A percentile compares a stretch with the other conserved stretches of the same genome.
Conservation (phyloP, 129 eudicot species). For the Arctium lappa region DNA sequence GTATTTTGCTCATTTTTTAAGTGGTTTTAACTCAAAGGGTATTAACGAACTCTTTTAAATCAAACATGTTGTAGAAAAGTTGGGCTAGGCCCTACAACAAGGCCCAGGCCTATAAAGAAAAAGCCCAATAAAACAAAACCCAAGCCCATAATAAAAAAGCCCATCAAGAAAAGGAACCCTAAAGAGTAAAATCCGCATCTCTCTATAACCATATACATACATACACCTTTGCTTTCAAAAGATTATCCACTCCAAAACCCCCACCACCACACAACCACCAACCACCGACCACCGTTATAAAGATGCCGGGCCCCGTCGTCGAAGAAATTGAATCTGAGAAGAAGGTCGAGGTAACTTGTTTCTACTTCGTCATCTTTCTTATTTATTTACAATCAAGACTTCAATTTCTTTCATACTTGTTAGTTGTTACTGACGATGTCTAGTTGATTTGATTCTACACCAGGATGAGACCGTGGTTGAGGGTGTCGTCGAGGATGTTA, state of each 20-base stretch:
- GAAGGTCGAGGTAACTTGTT: conserved; percentile 33
- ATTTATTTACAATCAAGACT: background rate
- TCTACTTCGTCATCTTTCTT: background rate
- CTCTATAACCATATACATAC: background rate
- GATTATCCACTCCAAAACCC: conserved; percentile 14
- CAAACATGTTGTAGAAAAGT: background rate
- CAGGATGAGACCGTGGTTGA: conserved; percentile 68
- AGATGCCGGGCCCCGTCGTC: conserved; percentile 77
- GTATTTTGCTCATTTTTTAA: too few species aligned
- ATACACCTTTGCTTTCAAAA: background rate
- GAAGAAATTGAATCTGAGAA: conserved; percentile 51
- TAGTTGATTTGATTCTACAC: conserved; percentile 1
- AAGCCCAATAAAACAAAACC: background rate
- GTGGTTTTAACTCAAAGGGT: too few species aligned
- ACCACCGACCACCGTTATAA: background rate
- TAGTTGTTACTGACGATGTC: background rate
- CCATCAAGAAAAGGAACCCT: conserved; percentile 37
- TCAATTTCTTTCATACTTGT: background rate
- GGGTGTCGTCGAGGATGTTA: conserved; percentile 84
- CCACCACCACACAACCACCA: background rate
- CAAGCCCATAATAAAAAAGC: background rate
- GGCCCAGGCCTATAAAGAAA: background rate
- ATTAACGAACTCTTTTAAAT: too few species aligned
- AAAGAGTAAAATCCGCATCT: conserved; percentile 17
- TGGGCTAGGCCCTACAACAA: background rate